Percentiles rank a stretch among this genome's conserved stretches.
These are phyloP conservation scores for Draba incana DNA, from an alignment of 345 rosid species.

Conservation along the genomic window DNA sequence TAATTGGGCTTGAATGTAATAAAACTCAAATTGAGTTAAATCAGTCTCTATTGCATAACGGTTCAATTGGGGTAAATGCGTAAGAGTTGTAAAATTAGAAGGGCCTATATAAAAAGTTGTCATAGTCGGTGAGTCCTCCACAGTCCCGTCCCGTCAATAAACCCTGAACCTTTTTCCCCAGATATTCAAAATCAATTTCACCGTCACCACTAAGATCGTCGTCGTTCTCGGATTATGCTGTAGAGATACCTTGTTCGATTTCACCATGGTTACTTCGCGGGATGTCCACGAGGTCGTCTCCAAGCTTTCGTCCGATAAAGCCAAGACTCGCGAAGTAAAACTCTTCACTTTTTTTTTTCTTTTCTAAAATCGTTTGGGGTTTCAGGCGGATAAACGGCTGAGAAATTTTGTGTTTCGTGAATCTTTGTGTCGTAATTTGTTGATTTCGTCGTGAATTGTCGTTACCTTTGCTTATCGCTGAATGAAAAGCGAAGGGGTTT, in stretches of 20 bases:
- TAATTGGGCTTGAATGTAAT: not conserved
- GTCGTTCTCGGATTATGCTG: slow-evolving; percentile 34
- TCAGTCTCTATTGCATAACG: not conserved
- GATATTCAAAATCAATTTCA: slow-evolving; percentile 14
- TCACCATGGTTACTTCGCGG: slow-evolving; percentile 56
- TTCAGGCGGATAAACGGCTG: slow-evolving; percentile 24
- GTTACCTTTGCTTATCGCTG: slow-evolving; percentile 1
- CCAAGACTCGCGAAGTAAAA: slow-evolving; percentile 77
- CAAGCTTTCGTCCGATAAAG: slow-evolving; percentile 92
- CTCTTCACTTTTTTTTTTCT: slow-evolving; percentile 10
- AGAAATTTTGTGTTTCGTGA: slow-evolving; percentile 1
- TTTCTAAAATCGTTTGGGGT: slow-evolving; percentile 21
- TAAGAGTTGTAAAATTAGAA: not conserved
- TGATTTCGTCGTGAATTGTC: slow-evolving; percentile 9
- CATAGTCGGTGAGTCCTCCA: slow-evolving; percentile 14
- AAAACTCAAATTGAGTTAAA: not conserved
- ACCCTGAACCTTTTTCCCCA: slow-evolving; percentile 34
- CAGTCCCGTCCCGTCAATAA: slow-evolving; percentile 10
- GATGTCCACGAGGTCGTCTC: slow-evolving; percentile 81
- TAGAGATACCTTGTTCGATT: slow-evolving; percentile 2
- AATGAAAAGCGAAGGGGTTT: not conserved
- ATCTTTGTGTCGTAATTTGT: not conserved
- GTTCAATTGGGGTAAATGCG: not conserved
- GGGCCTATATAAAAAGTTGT: not conserved
- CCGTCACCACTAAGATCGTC: not conserved